phyloP scores from a whole-genome alignment of 2,329 filamentous ascomycete genomes.

The Phyllosticta citrichinensis region DNA sequence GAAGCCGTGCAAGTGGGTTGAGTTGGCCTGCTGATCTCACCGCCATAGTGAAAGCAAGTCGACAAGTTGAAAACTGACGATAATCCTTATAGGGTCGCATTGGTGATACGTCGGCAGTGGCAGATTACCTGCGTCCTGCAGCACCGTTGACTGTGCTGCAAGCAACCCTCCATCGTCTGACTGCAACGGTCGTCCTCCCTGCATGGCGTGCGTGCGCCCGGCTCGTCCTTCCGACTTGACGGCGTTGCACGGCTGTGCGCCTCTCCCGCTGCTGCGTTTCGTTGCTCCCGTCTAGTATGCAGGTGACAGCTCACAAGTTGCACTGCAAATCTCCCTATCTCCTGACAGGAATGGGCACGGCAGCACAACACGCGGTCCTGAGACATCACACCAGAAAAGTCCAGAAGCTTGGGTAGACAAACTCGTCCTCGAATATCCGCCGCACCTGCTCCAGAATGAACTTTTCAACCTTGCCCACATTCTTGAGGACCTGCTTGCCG shows the following conservation, averaged over 20 bases:
- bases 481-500: conserved; percentile 91
- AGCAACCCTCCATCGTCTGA: background rate
- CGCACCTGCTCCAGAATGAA: conserved; percentile 95
- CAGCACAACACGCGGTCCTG: conserved; percentile 6
- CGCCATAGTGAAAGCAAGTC: background rate
- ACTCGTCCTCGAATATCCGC: conserved; percentile 95
- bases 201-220: conserved; percentile 7
- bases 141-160: background rate
- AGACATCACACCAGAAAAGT: conserved; percentile 69
- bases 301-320: conserved; percentile 10
- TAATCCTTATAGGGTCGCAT: background rate
- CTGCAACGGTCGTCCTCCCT: conserved; percentile 2
- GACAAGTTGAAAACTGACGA: background rate
- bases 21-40: background rate
- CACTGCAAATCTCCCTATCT: conserved; percentile 8
- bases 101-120: background rate
- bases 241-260: conserved; percentile 9
- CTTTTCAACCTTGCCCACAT: conserved; percentile 95
- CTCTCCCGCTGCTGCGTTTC: conserved; percentile 9
- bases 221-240: conserved; percentile 6
- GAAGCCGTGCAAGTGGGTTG: background rate
- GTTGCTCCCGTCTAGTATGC: conserved; percentile 9
- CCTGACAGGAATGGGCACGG: conserved; percentile 9
- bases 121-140: background rate
- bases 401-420: conserved; percentile 98